These are phyloP conservation scores for Magnolia changhungtana DNA, from an alignment of 164 flowering plant species.

Conservation along the genomic window DNA sequence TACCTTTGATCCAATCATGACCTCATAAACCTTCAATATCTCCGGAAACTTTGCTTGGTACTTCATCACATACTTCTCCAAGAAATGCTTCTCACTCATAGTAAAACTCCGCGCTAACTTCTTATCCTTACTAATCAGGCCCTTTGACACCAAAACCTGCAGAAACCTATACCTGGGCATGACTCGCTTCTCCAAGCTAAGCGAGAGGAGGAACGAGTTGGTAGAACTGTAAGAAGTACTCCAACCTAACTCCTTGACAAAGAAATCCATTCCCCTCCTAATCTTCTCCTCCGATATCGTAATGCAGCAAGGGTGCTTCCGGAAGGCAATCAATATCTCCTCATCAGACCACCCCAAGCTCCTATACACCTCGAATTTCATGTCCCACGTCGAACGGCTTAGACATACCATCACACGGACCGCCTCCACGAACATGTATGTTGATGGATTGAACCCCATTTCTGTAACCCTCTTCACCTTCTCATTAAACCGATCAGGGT, in stretches of 20 bases:
- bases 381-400: constrained; percentile 8
- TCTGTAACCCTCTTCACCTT: background rate
- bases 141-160: constrained; percentile 1
- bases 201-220: background rate
- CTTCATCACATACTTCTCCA: background rate
- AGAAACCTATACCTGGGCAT: constrained; percentile 7
- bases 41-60: background rate
- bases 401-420: constrained; percentile 1
- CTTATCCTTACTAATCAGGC: background rate
- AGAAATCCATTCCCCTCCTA: constrained; percentile 8
- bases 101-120: background rate
- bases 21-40: constrained; percentile 1
- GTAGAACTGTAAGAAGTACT: background rate
- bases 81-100: background rate
- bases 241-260: constrained; percentile 4
- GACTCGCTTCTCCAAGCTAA: constrained; percentile 7
- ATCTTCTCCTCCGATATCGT: constrained; percentile 8
- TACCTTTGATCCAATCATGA: background rate
- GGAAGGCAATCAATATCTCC: constrained; percentile 7
- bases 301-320: background rate
- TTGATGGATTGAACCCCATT: constrained; percentile 10
- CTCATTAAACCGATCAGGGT: background rate
- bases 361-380: constrained; percentile 9
- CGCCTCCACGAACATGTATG: constrained; percentile 6
- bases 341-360: constrained; percentile 13